A percentile compares a stretch with the other conserved stretches of the same genome.
These are phyloP conservation scores for Incumbomyces lentus DNA, from an alignment of 2,329 filamentous ascomycete genomes.

Conservation along the genomic window DNA sequence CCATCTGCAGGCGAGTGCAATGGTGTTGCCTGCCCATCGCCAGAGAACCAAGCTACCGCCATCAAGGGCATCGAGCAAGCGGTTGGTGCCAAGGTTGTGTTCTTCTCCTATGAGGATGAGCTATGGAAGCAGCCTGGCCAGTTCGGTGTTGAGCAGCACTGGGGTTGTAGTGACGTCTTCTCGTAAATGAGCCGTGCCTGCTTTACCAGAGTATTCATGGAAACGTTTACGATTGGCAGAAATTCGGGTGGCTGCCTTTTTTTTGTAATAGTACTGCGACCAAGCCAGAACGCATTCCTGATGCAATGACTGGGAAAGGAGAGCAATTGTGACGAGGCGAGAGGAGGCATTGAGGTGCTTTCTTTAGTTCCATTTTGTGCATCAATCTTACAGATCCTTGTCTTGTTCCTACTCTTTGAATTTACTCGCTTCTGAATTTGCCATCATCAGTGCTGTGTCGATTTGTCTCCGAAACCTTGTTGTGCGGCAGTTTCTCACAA, in stretches of 20 bases:
- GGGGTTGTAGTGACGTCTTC: conserved; percentile 55
- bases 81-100: conserved; percentile 58
- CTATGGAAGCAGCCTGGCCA: conserved; percentile 64
- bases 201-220: neutral
- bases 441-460: too few relatives aligned
- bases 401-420: too few relatives aligned
- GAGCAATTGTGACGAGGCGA: conserved; percentile 45
- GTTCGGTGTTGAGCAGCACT: conserved; percentile 69
- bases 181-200: conserved; percentile 19
- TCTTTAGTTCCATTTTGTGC: too few relatives aligned
- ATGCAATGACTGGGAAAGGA: conserved; percentile 37
- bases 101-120: conserved; percentile 76
- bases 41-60: conserved; percentile 57
- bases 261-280: conserved; percentile 2
- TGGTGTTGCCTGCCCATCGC: conserved; percentile 60
- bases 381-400: too few relatives aligned
- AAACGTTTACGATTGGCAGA: neutral
- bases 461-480: too few relatives aligned
- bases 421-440: too few relatives aligned
- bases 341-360: too few relatives aligned
- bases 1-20: conserved; percentile 61
- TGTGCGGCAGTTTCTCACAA: too few relatives aligned
- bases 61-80: conserved; percentile 58
- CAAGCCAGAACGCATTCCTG: conserved; percentile 35
- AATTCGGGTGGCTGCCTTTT: neutral